Evolutionary conservation across 2,329 filamentous ascomycete species (phyloP).

Genomic region (Phialophora tarda): DNA sequence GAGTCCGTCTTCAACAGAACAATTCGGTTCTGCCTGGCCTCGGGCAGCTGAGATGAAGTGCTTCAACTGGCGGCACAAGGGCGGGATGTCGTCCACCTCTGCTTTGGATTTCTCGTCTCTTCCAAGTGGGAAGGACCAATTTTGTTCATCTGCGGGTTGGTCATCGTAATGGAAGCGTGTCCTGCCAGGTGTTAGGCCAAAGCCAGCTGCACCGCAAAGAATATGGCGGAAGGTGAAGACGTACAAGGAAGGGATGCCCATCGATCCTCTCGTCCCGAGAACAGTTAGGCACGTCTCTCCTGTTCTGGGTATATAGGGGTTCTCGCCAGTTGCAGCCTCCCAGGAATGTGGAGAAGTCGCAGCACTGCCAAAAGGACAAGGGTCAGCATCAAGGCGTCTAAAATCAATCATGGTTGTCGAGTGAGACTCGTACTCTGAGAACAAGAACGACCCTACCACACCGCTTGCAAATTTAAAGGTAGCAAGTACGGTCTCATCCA

Average conservation of each 20-base stretch:
- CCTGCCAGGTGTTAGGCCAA: background rate
- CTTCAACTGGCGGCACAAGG: slow-evolving; percentile 23
- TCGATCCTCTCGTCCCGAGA: slow-evolving; percentile 25
- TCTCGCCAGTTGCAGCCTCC: slow-evolving; percentile 33
- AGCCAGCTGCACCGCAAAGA: no score
- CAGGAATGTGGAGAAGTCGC: slow-evolving; percentile 23
- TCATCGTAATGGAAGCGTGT: slow-evolving; percentile 15
- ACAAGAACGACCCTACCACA: slow-evolving; percentile 30
- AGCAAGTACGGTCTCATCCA: slow-evolving; percentile 26
- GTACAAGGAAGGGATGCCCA: slow-evolving; percentile 28
- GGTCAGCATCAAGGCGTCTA: no score
- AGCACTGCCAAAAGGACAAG: background rate
- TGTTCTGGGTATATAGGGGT: slow-evolving; percentile 27
- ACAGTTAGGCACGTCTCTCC: slow-evolving; percentile 26
- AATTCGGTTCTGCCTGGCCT: slow-evolving; percentile 24
- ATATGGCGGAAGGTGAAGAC: background rate
- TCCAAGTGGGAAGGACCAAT: slow-evolving; percentile 17
- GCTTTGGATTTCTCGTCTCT: background rate
- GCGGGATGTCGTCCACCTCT: slow-evolving; percentile 1
- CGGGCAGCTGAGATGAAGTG: slow-evolving; percentile 28
- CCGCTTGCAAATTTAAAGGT: slow-evolving; percentile 27
- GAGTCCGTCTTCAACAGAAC: slow-evolving; percentile 26
- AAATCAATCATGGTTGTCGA: background rate
- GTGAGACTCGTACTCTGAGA: slow-evolving; percentile 17
- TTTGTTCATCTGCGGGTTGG: background rate